Evolutionary conservation across 2,329 filamentous ascomycete genomes (phyloP).

Genomic region (Xylariaceae sp.): DNA sequence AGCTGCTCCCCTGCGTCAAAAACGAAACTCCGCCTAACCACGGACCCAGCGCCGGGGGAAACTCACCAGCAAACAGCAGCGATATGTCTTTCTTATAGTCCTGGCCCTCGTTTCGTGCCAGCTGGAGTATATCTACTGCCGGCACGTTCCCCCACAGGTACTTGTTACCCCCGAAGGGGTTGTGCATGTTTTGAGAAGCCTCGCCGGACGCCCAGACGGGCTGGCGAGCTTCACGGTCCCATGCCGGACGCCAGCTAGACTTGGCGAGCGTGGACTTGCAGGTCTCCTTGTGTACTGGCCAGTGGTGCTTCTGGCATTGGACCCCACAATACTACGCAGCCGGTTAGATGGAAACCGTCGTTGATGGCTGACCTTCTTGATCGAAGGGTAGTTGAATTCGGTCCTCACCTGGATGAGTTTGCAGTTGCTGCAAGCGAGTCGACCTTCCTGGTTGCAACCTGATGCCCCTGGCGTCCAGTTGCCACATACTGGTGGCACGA

Average conservation of each 20-base stretch:
- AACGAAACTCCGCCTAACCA: too few relatives aligned
- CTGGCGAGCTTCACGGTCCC: background rate
- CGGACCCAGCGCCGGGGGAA: too few relatives aligned
- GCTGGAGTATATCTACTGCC: slow-evolving; percentile 8
- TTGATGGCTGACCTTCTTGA: too few relatives aligned
- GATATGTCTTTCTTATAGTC: slow-evolving; percentile 3
- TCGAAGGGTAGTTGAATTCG: too few relatives aligned
- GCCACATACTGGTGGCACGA: too few relatives aligned
- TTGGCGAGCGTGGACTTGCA: slow-evolving; percentile 8
- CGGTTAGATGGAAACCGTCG: too few relatives aligned
- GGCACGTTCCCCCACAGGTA: slow-evolving; percentile 9
- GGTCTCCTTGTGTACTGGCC: slow-evolving; percentile 8
- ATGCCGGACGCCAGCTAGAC: slow-evolving; percentile 5
- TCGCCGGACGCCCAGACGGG: slow-evolving; percentile 3
- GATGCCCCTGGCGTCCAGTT: too few relatives aligned
- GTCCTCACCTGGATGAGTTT: too few relatives aligned
- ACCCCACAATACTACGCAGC: slow-evolving; percentile 12
- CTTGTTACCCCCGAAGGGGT: slow-evolving; percentile 3
- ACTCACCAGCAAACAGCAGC: too few relatives aligned
- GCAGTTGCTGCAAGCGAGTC: too few relatives aligned
- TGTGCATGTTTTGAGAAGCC: background rate
- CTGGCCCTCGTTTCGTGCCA: slow-evolving; percentile 5
- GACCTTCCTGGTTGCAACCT: too few relatives aligned
- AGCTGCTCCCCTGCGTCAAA: too few relatives aligned
- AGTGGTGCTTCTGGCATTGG: slow-evolving; percentile 8